Evolutionary conservation across 2,329 filamentous ascomycete genomes (phyloP), one percentile per base, ranked within the genome.

Genomic region (Eurotiales sp.): DNA sequence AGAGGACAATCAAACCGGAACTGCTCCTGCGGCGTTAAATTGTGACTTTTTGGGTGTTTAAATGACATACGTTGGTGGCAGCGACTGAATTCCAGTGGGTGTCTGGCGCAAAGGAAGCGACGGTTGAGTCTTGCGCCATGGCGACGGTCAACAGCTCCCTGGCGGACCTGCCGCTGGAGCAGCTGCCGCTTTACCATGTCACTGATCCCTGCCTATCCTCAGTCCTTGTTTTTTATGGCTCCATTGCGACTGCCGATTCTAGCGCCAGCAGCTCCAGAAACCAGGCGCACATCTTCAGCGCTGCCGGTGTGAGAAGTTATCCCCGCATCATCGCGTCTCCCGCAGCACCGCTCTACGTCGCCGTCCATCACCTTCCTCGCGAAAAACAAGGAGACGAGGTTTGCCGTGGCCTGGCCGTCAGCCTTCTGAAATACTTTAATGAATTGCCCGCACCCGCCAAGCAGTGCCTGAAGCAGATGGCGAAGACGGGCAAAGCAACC

Each of bases 381-480:
- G 92, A 96, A 67, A 90, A 91, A 70, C 93, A 97, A 75, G 92
- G 92, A 63, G 92, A 97, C 68, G 92, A 97, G 70, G 79, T 95
- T 58, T 95, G 87, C 71, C 85, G 93, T 41, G 93, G 87, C 15
- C 79, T 99, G 51, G 93, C 92, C 43, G 95, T 97, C 70, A 90
- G 89, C 51, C 78, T 99, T 59, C 87, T 86, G 76, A 96, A 95
- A 69, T 99, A 96, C 77, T 97, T 96, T 66, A 81, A 82, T 55
- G 92, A 97, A 71, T 78, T 99, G 47, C 84, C 91, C 19, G 81
- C 87, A 50, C 76, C 80, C 32, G 85, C 90, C 64, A 95, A 90
- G 75, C 78, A 77, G 61, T 79, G 83, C 55, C 79, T 95, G 68
- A 83, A 77, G 48, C 70, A 75, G 40, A 71, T 77, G 48, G 72